Evolutionary conservation across 1,284 basidiomycete species (phyloP).

Genomic region (Chalciporus sp.): DNA sequence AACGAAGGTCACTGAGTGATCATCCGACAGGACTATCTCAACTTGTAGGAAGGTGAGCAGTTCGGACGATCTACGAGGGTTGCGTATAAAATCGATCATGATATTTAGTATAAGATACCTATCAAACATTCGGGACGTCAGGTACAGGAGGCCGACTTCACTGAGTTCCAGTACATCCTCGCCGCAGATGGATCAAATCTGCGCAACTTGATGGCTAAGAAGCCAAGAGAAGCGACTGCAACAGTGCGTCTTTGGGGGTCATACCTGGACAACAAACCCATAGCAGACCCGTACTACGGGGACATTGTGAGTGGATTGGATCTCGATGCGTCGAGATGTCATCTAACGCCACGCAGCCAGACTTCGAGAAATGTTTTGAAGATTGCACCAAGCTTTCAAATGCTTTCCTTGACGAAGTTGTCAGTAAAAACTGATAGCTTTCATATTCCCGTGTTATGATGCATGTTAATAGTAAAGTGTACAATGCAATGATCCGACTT

Average conservation of each 20-base stretch:
- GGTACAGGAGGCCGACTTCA: slow-evolving; percentile 60
- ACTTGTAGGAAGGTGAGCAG: slow-evolving; percentile 60
- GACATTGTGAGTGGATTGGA: slow-evolving; percentile 49
- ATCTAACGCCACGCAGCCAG: slow-evolving; percentile 31
- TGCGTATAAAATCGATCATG: neutral
- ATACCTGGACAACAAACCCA: slow-evolving; percentile 63
- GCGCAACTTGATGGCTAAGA: slow-evolving; percentile 54
- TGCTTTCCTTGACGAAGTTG: slow-evolving; percentile 70
- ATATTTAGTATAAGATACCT: slow-evolving; percentile 55
- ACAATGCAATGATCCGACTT: slow-evolving; percentile 4
- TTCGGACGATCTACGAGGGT: neutral
- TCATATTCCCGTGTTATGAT: neutral
- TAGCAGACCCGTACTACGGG: slow-evolving; percentile 79
- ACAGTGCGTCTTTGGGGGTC: slow-evolving; percentile 74
- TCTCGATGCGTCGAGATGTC: neutral
- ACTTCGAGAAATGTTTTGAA: slow-evolving; percentile 61
- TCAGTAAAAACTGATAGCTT: slow-evolving; percentile 35
- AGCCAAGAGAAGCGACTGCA: slow-evolving; percentile 55
- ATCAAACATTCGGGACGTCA: slow-evolving; percentile 64
- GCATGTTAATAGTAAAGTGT: slow-evolving; percentile 2
- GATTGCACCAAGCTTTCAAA: slow-evolving; percentile 69
- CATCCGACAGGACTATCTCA: slow-evolving; percentile 50
- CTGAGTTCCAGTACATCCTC: slow-evolving; percentile 67
- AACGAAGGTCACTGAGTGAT: slow-evolving; percentile 1
- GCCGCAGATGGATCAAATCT: slow-evolving; percentile 72